These are phyloP conservation scores for Arctium minus DNA, from an alignment of 129 eudicot species.

Conservation along the genomic window DNA sequence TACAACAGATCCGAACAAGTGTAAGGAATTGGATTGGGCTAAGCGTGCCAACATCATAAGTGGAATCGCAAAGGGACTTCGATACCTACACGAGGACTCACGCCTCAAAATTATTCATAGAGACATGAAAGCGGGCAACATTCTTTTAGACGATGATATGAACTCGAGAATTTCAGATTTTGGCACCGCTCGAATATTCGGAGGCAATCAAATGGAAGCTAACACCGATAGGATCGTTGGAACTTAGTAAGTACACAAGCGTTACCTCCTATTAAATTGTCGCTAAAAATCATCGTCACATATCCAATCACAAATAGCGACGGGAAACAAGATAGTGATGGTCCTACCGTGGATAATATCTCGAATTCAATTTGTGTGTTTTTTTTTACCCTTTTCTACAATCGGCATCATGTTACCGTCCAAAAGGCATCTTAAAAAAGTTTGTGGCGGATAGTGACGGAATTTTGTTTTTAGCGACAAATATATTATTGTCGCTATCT, in stretches of 20 bases:
- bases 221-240: conserved; percentile 46
- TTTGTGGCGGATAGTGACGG: background rate
- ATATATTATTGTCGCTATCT: background rate
- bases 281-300: background rate
- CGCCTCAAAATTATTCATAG: conserved; percentile 30
- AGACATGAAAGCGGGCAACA: conserved; percentile 41
- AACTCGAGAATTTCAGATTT: conserved; percentile 53
- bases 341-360: background rate
- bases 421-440: background rate
- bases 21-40: conserved; percentile 38
- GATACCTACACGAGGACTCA: conserved; percentile 42
- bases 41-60: conserved; percentile 41
- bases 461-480: background rate
- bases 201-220: conserved; percentile 30
- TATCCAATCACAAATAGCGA: background rate
- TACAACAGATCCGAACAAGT: conserved; percentile 32
- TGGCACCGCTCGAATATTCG: conserved; percentile 50
- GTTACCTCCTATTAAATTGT: background rate
- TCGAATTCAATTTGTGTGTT: background rate
- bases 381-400: background rate
- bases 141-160: conserved; percentile 45
- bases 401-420: background rate
- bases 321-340: background rate
- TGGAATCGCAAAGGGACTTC: conserved; percentile 53
- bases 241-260: conserved; percentile 36